Base-by-base conservation (phyloP, 2,329 filamentous ascomycete species). In the Helminthosporium solani region DNA sequence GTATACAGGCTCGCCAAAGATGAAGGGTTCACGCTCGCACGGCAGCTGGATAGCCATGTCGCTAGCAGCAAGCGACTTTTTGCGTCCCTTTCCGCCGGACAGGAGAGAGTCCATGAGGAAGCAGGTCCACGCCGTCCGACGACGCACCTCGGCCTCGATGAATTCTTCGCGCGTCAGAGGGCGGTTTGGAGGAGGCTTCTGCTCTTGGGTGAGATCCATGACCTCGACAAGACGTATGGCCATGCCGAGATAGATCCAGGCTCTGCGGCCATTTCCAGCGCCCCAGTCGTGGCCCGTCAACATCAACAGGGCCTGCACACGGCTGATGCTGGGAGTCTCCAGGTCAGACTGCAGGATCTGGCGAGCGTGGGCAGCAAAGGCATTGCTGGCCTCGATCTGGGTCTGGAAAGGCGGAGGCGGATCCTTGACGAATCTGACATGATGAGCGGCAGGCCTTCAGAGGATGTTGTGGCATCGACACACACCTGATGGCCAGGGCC, bases 201-300 rank as follows among this genome's bases (percentile, higher is more conserved):
- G 60, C 52, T 72, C 70, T 39, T 64, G 66, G 15, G 67, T 70
- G 30, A 72, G 58, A 45, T 69, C 68, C 63, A 72, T 68, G 51
- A 71, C 66, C 50, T 72, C 67, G 40, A 69, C 68, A 36, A 72
- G 65, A 6, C 70, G 58, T 12, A 72, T 70, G 18, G 70, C 70
- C 66, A 71, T 72, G 47, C 70, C 70, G 31, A 72, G 63, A 34
- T 70, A 71, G 41, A 72, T 72, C 70, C 70, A 72, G 0, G 70
- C 70, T 31, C 68, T 50, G 18, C 67, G 55, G 2, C 70, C 70
- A 31, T 72, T 73, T 48, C 71, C 75, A 43, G 72, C 76, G 46
- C 65, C 70, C 70, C 74, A 76, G 44, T 74, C 71, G 42, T 75
- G 71, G n/a, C 71, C 72, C 0, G 73, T 74, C 18, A 76, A 47